These are phyloP conservation scores for Pseudonitzschia multistriata DNA, from an alignment of 108 stramenopile genomes.

Conservation along the genomic window DNA sequence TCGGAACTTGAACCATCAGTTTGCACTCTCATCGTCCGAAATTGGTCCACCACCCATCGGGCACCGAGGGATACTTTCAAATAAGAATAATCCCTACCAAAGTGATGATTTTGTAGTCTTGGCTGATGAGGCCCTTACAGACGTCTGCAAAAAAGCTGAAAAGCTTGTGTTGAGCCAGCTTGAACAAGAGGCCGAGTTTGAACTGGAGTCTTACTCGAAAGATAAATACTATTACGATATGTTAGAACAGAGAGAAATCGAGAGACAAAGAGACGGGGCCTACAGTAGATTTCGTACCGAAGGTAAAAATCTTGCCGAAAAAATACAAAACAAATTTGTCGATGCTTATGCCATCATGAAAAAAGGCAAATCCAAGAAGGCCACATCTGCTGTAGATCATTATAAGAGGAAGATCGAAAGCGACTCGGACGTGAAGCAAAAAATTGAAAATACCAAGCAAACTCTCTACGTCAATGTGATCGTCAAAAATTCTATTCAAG, in stretches of 20 bases:
- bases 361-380: constrained; percentile 49
- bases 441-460: constrained; percentile 41
- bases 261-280: constrained; percentile 35
- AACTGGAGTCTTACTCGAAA: constrained; percentile 47
- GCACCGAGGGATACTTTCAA: background rate
- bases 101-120: constrained; percentile 46
- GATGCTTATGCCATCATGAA: constrained; percentile 79
- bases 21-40: background rate
- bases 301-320: constrained; percentile 39
- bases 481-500: constrained; percentile 72
- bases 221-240: constrained; percentile 72
- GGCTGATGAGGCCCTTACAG: constrained; percentile 64
- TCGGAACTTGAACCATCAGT: background rate
- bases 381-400: constrained; percentile 31
- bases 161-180: constrained; percentile 23
- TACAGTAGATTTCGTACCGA: constrained; percentile 44
- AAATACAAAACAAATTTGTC: constrained; percentile 62
- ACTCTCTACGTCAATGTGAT: constrained; percentile 80
- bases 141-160: constrained; percentile 45
- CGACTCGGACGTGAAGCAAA: constrained; percentile 22
- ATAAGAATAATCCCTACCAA: background rate
- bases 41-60: background rate
- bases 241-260: constrained; percentile 38
- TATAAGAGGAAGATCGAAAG: constrained; percentile 45
- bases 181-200: constrained; percentile 57